Base-by-base conservation (phyloP, 2,329 filamentous ascomycete species). In the Celoporthe dispersa region DNA sequence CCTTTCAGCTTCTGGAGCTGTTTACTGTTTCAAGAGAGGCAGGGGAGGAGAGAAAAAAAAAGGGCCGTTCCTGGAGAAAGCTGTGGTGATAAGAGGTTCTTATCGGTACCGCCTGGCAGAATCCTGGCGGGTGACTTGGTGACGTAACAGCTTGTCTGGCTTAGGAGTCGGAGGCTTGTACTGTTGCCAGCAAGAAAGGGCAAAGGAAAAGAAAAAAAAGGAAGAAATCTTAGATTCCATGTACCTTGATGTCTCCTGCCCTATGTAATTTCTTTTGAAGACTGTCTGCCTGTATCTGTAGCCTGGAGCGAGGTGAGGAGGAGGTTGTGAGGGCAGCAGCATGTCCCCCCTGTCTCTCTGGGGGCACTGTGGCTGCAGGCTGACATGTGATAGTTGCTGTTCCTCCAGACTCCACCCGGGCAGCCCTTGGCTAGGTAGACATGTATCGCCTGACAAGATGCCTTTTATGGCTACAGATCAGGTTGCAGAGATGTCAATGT, bases 71-170 rank as follows among this genome's bases (percentile, higher is more conserved):
- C 57, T 60, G 3, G 31, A 41, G 61, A 12, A 48, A 64, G 12
- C 31, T 48, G 37, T 14, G n/a, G 12, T n/a, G 44, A 59, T 39
- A 59, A 66, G 48, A 57, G 25, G 12, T 22, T 14, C 39, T 66
- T 66, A 59, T 66, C 64, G 25, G 12, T 31, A 64, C 61, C 61
- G 61, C 61, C 61, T 33, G 61, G 61, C 61, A 64, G 39, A 64
- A 64, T 51, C 16, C 16, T 48, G 39, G 28, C 28, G 25, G 25
- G n/a, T 64, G 35, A 44, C 60, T 37, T 9, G 22, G 22, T 63
- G 61, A 64, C 61, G 61, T 64, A 64, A 64, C 61, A 64, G 25
- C 22, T 44, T 28, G 22, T 28, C 25, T 22, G 25, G 12, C 37
- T 31, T 31, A 25, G 35, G 60, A 25, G 11, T 28, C n/a, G 33